Base-by-base conservation (phyloP, 2,329 filamentous ascomycete species). In the Colletotrichum viniferum region DNA sequence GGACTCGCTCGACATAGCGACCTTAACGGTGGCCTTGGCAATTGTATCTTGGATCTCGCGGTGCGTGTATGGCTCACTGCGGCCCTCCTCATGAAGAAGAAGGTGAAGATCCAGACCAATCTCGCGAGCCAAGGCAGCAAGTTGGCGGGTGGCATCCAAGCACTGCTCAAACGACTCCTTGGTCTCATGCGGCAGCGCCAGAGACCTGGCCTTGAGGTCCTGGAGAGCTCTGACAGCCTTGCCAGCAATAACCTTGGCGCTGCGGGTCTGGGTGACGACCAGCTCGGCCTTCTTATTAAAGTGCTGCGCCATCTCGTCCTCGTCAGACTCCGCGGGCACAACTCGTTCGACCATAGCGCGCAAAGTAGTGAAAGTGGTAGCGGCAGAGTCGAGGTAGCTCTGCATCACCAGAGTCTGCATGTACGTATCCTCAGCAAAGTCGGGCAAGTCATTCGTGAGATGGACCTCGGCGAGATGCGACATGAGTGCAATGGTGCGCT, bases 381-480 rank as follows among this genome's bases (percentile, higher is more conserved):
- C 94, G 1, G 94, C 91, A 74, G 92, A 95, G 76, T 98, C 96
- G 18, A 98, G 89, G 78, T 96, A 93, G 80, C 92, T 95, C 82
- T 97, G 95, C 84, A 96, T 92, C 77, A 96, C 86, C 62, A 92
- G 83, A 4, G 94, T 91, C 77, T 92, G 92, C 93, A 96, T 96
- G 80, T 96, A 92, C 38, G 96, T 86, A 79, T 96, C 92, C 80
- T 96, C 94, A 0, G 95, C 94, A 82, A 94, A 95, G 80, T 91
- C 93, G 78, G 94, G 91, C 10, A 95, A 86, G 60, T 91, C 92
- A 68, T 89, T 88, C 2, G 92, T 89, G 62, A 98, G 92, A 81
- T 98, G 93, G 26, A 96, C 92, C 81, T 96, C 94, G 12, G 92
- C 93, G 16, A 98, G 90, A 82, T 98, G 96, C n/a, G 91, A 91